Evolutionary conservation across 768 basidiomycete species (phyloP).

Genomic region (Gloeophyllum trabeum): DNA sequence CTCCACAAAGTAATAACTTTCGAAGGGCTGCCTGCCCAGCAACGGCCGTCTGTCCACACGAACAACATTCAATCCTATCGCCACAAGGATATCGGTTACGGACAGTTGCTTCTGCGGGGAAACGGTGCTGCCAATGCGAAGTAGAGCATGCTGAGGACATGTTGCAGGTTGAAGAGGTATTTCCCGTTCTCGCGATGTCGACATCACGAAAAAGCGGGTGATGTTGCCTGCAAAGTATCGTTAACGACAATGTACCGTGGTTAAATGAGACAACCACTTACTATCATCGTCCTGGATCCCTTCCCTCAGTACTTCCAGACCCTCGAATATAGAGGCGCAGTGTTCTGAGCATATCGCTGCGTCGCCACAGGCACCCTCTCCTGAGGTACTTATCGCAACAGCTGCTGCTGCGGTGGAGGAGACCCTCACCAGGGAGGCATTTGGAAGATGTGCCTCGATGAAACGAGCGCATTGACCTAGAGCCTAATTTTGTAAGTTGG

Average conservation of each 20-base stretch:
- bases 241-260: constrained; percentile 3
- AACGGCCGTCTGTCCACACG: background rate
- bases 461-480: constrained; percentile 70
- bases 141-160: background rate
- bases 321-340: constrained; percentile 46
- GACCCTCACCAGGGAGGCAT: constrained; percentile 39
- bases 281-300: constrained; percentile 55
- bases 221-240: constrained; percentile 3
- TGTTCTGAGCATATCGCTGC: constrained; percentile 71
- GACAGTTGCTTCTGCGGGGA: background rate
- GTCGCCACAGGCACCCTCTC: constrained; percentile 18
- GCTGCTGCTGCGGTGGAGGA: constrained; percentile 70
- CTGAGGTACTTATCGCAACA: constrained; percentile 25
- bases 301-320: constrained; percentile 47
- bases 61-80: background rate
- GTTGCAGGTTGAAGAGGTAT: background rate
- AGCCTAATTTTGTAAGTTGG: constrained; percentile 31
- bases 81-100: background rate
- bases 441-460: constrained; percentile 39
- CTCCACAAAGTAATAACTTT: constrained; percentile 5
- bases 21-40: background rate
- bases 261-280: constrained; percentile 16
- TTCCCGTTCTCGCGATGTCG: background rate
- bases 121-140: background rate
- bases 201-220: constrained; percentile 6